phyloP scores from a whole-genome alignment of 2,329 filamentous ascomycete genomes.

The Verticillium zaregamsianum region DNA sequence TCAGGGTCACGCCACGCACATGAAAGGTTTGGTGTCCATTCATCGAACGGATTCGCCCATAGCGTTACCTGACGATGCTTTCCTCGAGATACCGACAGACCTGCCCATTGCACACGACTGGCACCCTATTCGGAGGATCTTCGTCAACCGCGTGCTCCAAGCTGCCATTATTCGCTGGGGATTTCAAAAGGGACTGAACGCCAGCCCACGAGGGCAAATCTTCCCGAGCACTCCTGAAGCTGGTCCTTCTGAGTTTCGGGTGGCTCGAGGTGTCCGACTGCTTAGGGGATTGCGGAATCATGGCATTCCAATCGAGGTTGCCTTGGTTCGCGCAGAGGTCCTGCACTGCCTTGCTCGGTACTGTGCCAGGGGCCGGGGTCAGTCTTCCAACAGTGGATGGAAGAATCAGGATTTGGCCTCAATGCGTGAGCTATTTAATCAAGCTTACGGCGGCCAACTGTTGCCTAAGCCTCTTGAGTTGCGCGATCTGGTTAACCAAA shows the following conservation, averaged over 20 bases:
- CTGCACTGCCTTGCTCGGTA: slow-evolving; percentile 4
- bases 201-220: neutral
- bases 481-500: neutral
- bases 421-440: neutral
- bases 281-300: slow-evolving; percentile 27
- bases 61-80: slow-evolving; percentile 16
- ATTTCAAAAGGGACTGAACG: slow-evolving; percentile 31
- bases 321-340: slow-evolving; percentile 7
- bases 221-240: neutral
- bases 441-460: neutral
- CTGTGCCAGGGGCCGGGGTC: neutral
- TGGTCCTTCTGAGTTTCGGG: slow-evolving; percentile 21
- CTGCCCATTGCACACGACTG: slow-evolving; percentile 32
- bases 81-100: slow-evolving; percentile 29
- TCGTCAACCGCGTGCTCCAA: slow-evolving; percentile 31
- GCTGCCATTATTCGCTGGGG: slow-evolving; percentile 39
- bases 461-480: neutral
- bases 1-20: slow-evolving; percentile 15
- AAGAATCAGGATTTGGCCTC: neutral
- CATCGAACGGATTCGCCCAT: slow-evolving; percentile 38
- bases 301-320: slow-evolving; percentile 27
- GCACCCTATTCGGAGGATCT: slow-evolving; percentile 45
- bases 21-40: slow-evolving; percentile 33
- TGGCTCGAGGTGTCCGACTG: slow-evolving; percentile 31
- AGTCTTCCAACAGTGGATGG: neutral